Evolutionary conservation across 768 basidiomycete species (phyloP), one percentile per base, ranked within the genome.

Genomic region (Amanita brunnescens): DNA sequence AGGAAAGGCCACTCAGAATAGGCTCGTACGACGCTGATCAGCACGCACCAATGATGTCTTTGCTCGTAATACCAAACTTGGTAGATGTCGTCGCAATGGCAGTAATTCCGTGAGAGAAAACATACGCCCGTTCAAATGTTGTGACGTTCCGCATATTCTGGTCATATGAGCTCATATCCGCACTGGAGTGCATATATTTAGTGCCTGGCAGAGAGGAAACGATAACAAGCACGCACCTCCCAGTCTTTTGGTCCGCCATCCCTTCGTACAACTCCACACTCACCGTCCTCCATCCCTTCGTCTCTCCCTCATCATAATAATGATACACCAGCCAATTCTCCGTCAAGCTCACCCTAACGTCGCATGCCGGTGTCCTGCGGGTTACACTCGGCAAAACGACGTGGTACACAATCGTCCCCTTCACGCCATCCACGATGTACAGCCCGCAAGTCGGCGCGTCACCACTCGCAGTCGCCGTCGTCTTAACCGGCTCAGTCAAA

Each of bases 321-420:
- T 85, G 75, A 67, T 92, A 95, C 6, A 92, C 85, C 39, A 98
- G 63, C 93, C 94, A 96, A 63, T 98, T 96, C 68, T 97, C 94
- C 20, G 77, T 74, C 49, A 98, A 69, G 2, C 71, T 67, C 16
- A 81, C 79, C 57, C 85, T 78, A 14, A 95, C 69, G 56, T 85
- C 78, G 63, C 90, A 89, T 5, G 60, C 68, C 61, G 68, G 47
- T 5, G 7, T n/a, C 9, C 58, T 58, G 16, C 58, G 55, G 7
- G 51, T 61, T 18, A 62, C 60, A 2, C 70, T 61, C 10, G 81
- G 78, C 6, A 94, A 61, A 26, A 70, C 69, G 2, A 75, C 73
- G 37, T 79, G 76, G 64, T 94, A 92, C 2, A 94, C 57, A 13
- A 87, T 68, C 1, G 75, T 81, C 1, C 94, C 94, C 57, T 89